Evolutionary conservation across 163 green algal species (phyloP), one percentile per base, ranked within the genome.

Genomic region (Scenedesmus sp.): DNA sequence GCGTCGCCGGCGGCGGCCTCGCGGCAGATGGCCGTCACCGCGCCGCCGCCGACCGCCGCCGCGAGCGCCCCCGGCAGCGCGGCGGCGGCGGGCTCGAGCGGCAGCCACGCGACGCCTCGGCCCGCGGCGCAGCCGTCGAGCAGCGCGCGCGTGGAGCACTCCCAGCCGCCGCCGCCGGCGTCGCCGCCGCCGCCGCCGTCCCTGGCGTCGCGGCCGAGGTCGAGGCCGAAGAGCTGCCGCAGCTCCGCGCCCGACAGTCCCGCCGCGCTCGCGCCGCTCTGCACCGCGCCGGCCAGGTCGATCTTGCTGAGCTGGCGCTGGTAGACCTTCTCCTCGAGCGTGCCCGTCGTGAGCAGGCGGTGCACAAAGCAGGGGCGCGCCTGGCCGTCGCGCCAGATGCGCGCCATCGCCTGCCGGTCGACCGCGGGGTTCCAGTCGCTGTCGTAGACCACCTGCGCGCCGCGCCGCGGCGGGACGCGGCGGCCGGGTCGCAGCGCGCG

Each of bases 381-480:
- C 88, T 97, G 93, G 28, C 92, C 92, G 60, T 97, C 92, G 2
- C 91, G 85, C 95, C 95, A 99, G 48, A 98, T 90, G 51, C 95
- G 86, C 20, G 89, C 94, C 93, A 97, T 97, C 7, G 95, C 95
- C 83, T 98, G 91, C 72, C 63, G 48, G 60, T 86, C 67, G 50
- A 82, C 64, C 24, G 75, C 75, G 5, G 95, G 95, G 78, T 98
- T 98, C 95, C 95, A 97, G 84, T 96, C 89, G 31, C 75, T 87
- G 84, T 91, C 84, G 47, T 85, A 89, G 57, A 79, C 24, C 57
- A 79, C 69, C 69, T 77, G 53, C 50, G n/a, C 11, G 20, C 60
- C n/a, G n/a, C n/a, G n/a, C n/a, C n/a, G n/a, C n/a, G n/a, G n/a
- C n/a, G n/a, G n/a, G n/a, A n/a, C n/a, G n/a, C n/a, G n/a, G n/a